Conservation (phyloP, 768 basidiomycete species). For the Lentinus brumalis region DNA sequence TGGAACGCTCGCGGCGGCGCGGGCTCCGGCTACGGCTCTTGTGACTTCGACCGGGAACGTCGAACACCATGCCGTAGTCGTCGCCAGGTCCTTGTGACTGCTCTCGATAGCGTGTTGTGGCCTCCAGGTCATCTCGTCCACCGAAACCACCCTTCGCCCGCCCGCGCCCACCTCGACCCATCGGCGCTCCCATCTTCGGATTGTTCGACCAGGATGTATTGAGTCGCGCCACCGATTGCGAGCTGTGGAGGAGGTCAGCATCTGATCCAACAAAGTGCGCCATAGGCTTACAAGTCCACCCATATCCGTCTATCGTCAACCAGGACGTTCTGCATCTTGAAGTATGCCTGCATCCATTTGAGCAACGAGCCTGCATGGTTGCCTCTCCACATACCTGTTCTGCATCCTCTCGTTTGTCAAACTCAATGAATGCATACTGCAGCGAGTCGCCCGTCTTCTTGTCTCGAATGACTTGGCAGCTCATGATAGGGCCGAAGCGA, state of each 20-base stretch:
- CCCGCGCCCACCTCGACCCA: constrained; percentile 30
- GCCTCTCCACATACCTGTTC: constrained; percentile 67
- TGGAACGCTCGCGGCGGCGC: constrained; percentile 28
- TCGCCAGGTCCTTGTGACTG: constrained; percentile 35
- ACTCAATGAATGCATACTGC: constrained; percentile 99
- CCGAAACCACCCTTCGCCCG: constrained; percentile 52
- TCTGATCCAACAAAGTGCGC: constrained; percentile 5
- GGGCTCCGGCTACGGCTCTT: constrained; percentile 54
- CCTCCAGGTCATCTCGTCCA: constrained; percentile 75
- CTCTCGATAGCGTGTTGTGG: constrained; percentile 67
- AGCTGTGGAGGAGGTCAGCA: constrained; percentile 46
- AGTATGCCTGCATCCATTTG: constrained; percentile 74
- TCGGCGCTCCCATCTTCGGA: constrained; percentile 52
- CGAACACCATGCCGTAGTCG: constrained; percentile 84
- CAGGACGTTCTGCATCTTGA: constrained; percentile 99
- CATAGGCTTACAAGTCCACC: constrained; percentile 89
- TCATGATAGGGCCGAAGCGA: constrained; percentile 92
- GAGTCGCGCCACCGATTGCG: constrained; percentile 90
- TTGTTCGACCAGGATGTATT: constrained; percentile 85
- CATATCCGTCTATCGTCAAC: constrained; percentile 98
- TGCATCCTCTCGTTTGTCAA: constrained; percentile 89
- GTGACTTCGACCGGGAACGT: constrained; percentile 52
- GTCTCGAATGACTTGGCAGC: constrained; percentile 96
- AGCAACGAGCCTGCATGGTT: background rate
- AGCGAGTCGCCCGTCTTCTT: constrained; percentile 94